Evolutionary conservation across 257 asterid species (phyloP), one percentile per base, ranked within the genome.

Genomic region (Dorcoceras hygrometricum): DNA sequence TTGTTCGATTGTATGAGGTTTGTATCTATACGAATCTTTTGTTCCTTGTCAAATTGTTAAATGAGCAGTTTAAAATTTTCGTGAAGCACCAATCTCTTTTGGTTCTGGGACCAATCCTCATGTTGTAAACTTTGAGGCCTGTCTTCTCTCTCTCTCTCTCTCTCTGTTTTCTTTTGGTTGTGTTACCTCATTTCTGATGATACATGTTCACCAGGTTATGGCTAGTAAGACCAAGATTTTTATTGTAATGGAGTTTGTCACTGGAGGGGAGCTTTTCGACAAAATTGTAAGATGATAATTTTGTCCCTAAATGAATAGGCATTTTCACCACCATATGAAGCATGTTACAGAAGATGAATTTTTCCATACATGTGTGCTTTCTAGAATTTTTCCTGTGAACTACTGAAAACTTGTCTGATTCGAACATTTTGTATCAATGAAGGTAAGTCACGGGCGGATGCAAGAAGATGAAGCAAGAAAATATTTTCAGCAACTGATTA

Each of bases 251-350:
- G 98, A 92, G 75, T 92, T 76, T 23, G 85, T 87, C 63, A 83
- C 96, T 3, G 97, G 98, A 23, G 97, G 98, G 77, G 98, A 92
- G 86, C 98, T 92, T 71, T 92, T 92, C 11, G 97, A 92, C 84
- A 87, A 92, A 82, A 89, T 92, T 71, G 98, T 89, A 79, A 82
- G 96, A 71, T 48, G 24, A 31, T 27, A 67, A 27, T 18, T 34
- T 25, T 63, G 46, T 27, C 56, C 36, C 53, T 58, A 9, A 8
- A 23, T 39, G n/a, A 55, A n/a, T 51, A 65, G 55, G 20, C 25
- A n/a, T 29, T 23, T 66, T 23, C 62, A 18, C n/a, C n/a, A 19
- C 62, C 19, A 34, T 57, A 24, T 34, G 48, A 36, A 39, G 11
- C 29, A 68, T 22, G 31, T 59, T 10, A 28, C 8, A 4, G 63